phyloP scores from a whole-genome alignment of 257 asterid species.

The Craterostigma plantagineum region DNA sequence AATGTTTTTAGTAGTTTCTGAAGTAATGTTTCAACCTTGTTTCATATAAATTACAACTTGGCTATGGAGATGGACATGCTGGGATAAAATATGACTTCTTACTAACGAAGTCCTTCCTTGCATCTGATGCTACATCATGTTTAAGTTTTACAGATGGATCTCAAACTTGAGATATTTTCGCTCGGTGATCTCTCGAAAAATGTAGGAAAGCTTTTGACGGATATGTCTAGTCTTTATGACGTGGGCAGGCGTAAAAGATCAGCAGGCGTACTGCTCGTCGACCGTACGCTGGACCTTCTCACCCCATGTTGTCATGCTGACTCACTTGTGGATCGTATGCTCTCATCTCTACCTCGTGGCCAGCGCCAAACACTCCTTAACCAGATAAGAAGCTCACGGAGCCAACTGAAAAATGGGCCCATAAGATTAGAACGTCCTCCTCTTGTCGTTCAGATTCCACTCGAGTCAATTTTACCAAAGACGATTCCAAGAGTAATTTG shows the following conservation, averaged over 20 bases:
- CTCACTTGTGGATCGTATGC: slow-evolving; percentile 81
- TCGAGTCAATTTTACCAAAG: slow-evolving; percentile 31
- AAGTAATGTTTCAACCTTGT: neutral
- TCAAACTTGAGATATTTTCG: slow-evolving; percentile 93
- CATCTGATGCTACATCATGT: slow-evolving; percentile 10
- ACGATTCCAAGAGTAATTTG: slow-evolving; percentile 23
- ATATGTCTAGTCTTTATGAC: slow-evolving; percentile 96
- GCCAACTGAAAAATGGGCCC: slow-evolving; percentile 31
- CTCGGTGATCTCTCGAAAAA: slow-evolving; percentile 82
- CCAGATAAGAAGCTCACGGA: slow-evolving; percentile 40
- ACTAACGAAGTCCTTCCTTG: no score
- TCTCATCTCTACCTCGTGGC: slow-evolving; percentile 67
- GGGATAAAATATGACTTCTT: no score
- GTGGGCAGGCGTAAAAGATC: slow-evolving; percentile 89
- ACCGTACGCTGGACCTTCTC: slow-evolving; percentile 95
- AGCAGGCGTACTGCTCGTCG: slow-evolving; percentile 76
- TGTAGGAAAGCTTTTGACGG: slow-evolving; percentile 83
- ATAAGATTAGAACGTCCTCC: slow-evolving; percentile 47
- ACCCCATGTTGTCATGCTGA: slow-evolving; percentile 98
- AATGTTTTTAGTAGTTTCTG: no score
- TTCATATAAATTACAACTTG: no score
- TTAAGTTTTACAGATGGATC: slow-evolving; percentile 82
- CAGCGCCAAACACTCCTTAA: slow-evolving; percentile 26
- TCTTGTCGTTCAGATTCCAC: slow-evolving; percentile 63
- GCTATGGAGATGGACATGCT: no score